These are phyloP conservation scores for Rhodotorula sp. DNA, from an alignment of 1,284 basidiomycete species.

Conservation along the genomic window DNA sequence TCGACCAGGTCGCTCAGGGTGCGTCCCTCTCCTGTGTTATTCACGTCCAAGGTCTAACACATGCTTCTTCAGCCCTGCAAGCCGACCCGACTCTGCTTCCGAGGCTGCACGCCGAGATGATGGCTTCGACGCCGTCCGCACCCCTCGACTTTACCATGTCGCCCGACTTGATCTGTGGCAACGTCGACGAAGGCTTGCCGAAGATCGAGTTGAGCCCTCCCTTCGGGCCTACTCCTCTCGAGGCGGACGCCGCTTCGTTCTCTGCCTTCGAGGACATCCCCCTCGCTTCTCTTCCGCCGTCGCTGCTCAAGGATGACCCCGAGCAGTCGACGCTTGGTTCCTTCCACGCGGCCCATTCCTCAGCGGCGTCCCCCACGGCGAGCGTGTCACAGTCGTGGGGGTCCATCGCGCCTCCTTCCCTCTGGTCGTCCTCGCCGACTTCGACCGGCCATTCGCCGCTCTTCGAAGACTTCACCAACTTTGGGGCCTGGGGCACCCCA, in stretches of 20 bases:
- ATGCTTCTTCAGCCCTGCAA: not conserved
- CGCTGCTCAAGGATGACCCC: not conserved
- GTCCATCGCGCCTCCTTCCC: too few relatives aligned
- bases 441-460: too few relatives aligned
- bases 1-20: not conserved
- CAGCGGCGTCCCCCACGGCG: too few relatives aligned
- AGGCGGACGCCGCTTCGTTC: not conserved
- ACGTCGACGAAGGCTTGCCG: not conserved
- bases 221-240: not conserved
- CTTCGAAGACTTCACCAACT: too few relatives aligned
- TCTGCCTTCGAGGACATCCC: not conserved
- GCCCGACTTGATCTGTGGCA: not conserved
- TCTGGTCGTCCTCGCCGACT: too few relatives aligned
- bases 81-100: not conserved
- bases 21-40: rapidly evolving
- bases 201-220: not conserved
- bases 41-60: not conserved
- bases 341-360: too few relatives aligned
- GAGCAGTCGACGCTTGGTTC: too few relatives aligned
- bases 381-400: too few relatives aligned
- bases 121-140: not conserved
- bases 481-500: not conserved
- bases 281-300: not conserved
- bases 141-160: not conserved
- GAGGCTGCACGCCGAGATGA: not conserved